A percentile compares a stretch with the other conserved stretches of the same genome.
phyloP scores from a whole-genome alignment of 2,329 filamentous ascomycete species.

The Penicillium sp. region DNA sequence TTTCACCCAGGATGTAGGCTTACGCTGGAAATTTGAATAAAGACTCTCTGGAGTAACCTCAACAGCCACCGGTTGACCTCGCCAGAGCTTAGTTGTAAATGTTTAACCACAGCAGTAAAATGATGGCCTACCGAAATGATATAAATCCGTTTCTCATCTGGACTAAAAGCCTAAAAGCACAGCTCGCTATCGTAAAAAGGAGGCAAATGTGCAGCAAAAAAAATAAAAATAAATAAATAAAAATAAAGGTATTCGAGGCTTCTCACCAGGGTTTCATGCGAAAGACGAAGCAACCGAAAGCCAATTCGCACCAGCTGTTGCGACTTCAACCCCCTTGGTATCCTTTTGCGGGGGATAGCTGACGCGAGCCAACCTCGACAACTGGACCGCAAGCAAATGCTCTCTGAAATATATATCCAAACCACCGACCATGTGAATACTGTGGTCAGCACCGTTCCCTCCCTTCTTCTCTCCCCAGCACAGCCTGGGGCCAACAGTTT shows the following conservation, averaged over 20 bases:
- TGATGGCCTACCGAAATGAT: too few relatives aligned
- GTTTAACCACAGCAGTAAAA: not conserved
- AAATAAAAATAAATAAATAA: too few relatives aligned
- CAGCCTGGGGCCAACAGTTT: slow-evolving; percentile 12
- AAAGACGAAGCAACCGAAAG: not conserved
- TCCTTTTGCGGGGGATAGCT: slow-evolving; percentile 17
- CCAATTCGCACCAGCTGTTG: not conserved
- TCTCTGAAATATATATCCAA: slow-evolving; percentile 18
- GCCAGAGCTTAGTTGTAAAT: not conserved
- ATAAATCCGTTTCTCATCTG: not conserved
- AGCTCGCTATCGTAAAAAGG: not conserved
- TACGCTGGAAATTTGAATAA: slow-evolving; percentile 22
- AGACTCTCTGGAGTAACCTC: slow-evolving; percentile 20
- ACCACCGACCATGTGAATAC: slow-evolving; percentile 14
- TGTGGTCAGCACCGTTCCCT: slow-evolving; percentile 8
- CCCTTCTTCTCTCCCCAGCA: slow-evolving; percentile 19
- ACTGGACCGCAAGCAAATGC: slow-evolving; percentile 17
- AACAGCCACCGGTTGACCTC: slow-evolving; percentile 3
- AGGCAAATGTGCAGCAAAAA: not conserved
- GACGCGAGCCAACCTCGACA: slow-evolving; percentile 11
- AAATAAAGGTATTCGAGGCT: too few relatives aligned
- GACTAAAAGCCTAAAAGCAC: not conserved
- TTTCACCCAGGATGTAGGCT: slow-evolving; percentile 23
- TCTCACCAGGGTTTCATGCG: not conserved
- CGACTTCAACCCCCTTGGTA: slow-evolving; percentile 8